Evolutionary conservation across 169 alveolate species (phyloP), one percentile per base, ranked within the genome.

Genomic region (Cystoisospora suis): DNA sequence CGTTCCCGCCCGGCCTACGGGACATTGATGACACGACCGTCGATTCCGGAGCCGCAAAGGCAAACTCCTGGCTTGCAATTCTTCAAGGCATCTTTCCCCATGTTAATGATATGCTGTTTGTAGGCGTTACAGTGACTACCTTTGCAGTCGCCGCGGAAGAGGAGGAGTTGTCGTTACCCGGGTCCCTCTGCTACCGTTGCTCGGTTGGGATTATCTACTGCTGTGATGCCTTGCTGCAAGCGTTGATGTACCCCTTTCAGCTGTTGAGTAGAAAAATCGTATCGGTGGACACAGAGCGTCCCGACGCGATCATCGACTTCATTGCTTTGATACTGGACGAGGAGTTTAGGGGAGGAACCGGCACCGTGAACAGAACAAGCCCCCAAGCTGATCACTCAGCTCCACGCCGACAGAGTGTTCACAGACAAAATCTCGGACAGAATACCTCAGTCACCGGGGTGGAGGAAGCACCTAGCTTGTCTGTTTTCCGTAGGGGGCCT

Each of bases 251-350:
- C 29, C 56, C 58, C 9, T 42, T 72, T 32, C 17, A 12, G 83
- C 27, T 29, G 83, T 56, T 72, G 58, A 40, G 44, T 12, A 38
- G n/a, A 17, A 47, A 38, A 17, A 36, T 72, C 58, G 58, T 72
- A 5, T 38, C 83, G n/a, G 23, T 27, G 45, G 83, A 72, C 56
- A 72, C 3, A 9, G 58, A 72, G 20, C 47, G 83, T 38, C 83
- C 83, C 34, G 83, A 72, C 83, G 47, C 56, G 23, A 38, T 36
- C 83, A 34, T 72, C 15, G 83, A 36, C 36, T 72, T 38, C 83
- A 40, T 72, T 32, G 59, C 59, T 29, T 72, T 12, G 59, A 72
- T 72, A 17, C 83, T 72, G 45, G 3, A 27, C 7, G 83, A 72
- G 40, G 83, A 72, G 32, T 12, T 15, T 23, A 53, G 12, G 23